Evolutionary conservation across 1,284 basidiomycete species (phyloP).

Genomic region (Singerocomus inundabilis): DNA sequence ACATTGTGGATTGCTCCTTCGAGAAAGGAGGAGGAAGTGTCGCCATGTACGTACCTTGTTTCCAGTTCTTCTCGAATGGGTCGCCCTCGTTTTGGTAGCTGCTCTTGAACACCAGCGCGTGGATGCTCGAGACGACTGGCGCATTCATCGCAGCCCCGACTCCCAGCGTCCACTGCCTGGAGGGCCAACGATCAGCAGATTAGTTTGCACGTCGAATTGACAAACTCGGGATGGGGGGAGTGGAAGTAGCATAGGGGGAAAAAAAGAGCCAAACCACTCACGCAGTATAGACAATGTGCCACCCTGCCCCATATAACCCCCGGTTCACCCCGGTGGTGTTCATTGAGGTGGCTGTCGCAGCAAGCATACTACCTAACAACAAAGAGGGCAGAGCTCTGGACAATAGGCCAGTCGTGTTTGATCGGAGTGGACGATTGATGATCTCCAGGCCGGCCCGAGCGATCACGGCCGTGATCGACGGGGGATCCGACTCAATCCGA

Average conservation of each 20-base stretch:
- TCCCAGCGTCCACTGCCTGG: constrained; percentile 17
- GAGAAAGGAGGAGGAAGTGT: no score
- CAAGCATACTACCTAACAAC: constrained; percentile 13
- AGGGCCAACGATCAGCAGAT: neutral
- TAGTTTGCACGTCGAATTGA: no score
- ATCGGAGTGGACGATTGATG: neutral
- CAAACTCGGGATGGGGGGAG: no score
- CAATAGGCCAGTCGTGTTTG: neutral
- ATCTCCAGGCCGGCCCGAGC: constrained; percentile 16
- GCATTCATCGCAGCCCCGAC: neutral
- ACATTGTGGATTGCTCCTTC: neutral
- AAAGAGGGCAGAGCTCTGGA: neutral
- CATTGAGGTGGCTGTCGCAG: neutral
- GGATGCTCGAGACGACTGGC: constrained; percentile 6
- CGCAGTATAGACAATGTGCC: constrained; percentile 17
- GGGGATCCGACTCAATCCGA: neutral
- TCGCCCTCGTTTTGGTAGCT: constrained; percentile 28
- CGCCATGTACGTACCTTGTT: constrained; percentile 19
- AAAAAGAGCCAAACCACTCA: constrained; percentile 5
- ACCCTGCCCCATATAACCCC: constrained; percentile 11
- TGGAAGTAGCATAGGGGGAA: no score
- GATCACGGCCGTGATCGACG: constrained; percentile 11
- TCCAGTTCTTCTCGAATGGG: constrained; percentile 20
- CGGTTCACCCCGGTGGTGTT: constrained; percentile 21
- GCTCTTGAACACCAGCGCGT: constrained; percentile 15